Percentiles rank a stretch among this genome's conserved stretches.
These are phyloP conservation scores for Omphalotus guepiniiformis DNA, from an alignment of 768 basidiomycete genomes.

Conservation along the genomic window DNA sequence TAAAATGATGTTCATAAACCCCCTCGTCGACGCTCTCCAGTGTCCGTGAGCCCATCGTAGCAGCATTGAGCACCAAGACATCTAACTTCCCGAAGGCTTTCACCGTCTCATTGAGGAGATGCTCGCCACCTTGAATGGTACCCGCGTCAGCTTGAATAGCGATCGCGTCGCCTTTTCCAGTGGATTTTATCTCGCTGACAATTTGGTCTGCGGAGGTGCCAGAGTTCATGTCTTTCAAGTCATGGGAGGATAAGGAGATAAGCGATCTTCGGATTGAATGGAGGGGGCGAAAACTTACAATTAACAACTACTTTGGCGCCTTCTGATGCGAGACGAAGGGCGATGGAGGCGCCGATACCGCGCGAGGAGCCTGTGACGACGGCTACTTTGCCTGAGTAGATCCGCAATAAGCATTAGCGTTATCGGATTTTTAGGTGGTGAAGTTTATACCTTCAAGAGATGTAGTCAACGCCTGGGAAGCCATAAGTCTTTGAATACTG, in stretches of 20 bases:
- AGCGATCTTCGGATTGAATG: background rate
- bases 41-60: slow-evolving; percentile 47
- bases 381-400: slow-evolving; percentile 42
- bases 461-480: no score
- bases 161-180: slow-evolving; percentile 39
- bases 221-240: slow-evolving; percentile 29
- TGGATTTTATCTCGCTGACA: slow-evolving; percentile 40
- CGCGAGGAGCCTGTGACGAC: slow-evolving; percentile 60
- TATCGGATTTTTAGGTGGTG: background rate
- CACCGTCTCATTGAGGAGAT: slow-evolving; percentile 44
- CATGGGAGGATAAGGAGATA: background rate
- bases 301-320: slow-evolving; percentile 59
- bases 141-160: slow-evolving; percentile 51
- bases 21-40: slow-evolving; percentile 49
- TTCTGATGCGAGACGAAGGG: slow-evolving; percentile 45
- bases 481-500: no score
- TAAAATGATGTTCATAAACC: slow-evolving; percentile 47
- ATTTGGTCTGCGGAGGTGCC: slow-evolving; percentile 39
- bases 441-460: background rate
- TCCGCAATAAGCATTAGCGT: background rate
- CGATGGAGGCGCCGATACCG: slow-evolving; percentile 55
- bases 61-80: slow-evolving; percentile 57
- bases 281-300: slow-evolving; percentile 18
- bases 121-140: slow-evolving; percentile 41
- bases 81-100: slow-evolving; percentile 49